Percentiles rank a stretch among this genome's conserved stretches.
These are phyloP conservation scores for Pueraria montana DNA, from an alignment of 306 rosid genomes.

Conservation along the genomic window DNA sequence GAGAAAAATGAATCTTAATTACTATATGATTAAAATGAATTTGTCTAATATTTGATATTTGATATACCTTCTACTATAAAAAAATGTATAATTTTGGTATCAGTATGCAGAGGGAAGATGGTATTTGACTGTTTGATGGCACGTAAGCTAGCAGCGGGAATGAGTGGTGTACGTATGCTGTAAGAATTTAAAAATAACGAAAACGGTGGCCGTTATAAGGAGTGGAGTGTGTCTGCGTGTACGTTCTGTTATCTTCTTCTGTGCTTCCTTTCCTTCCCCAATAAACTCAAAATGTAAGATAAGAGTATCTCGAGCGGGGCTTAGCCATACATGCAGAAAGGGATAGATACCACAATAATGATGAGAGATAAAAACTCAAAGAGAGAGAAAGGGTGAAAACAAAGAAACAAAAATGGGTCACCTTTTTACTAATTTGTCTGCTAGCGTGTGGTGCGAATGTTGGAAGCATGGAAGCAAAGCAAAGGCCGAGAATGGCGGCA, in stretches of 20 bases:
- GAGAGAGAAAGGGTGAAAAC: constrained; percentile 27
- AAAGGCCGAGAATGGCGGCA: constrained; percentile 84
- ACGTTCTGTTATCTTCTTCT: neutral
- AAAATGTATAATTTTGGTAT: no score
- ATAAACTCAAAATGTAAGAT: constrained; percentile 29
- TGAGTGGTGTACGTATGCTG: neutral
- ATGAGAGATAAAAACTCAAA: constrained; percentile 42
- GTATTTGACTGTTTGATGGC: neutral
- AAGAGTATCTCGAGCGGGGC: constrained; percentile 44
- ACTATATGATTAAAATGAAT: no score
- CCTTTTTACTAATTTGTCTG: constrained; percentile 59
- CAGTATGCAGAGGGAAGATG: neutral
- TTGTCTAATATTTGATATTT: no score
- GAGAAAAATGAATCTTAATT: no score
- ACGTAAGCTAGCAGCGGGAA: neutral
- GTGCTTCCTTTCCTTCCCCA: constrained; percentile 12
- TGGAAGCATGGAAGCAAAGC: constrained; percentile 90
- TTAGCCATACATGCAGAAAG: constrained; percentile 56
- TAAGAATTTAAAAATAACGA: neutral
- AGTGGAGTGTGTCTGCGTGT: constrained; percentile 4
- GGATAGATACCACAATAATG: constrained; percentile 60
- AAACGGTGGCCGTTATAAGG: constrained; percentile 38
- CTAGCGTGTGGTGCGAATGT: constrained; percentile 84
- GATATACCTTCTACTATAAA: no score
- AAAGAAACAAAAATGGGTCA: constrained; percentile 35